Conservation (phyloP, 345 rosid species). For the thale cress (Arabidopsis thaliana) region TAIR10.1 NC_003070.9:11977501-11978000, state of each 20-base stretch:
- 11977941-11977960: conserved; percentile 83
- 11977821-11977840: conserved; percentile 3
- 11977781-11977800: not conserved
- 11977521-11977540: too few species aligned
- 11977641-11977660: not conserved
- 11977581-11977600: too few species aligned
- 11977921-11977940: conserved; percentile 97
- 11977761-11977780: not conserved
- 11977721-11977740: not conserved
- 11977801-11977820: not conserved
- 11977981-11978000: conserved; percentile 97
- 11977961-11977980: conserved; percentile 93
- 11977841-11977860: not conserved
- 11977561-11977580: too few species aligned
- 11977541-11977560: too few species aligned
- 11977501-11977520: too few species aligned
- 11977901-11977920: conserved; percentile 74
- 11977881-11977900: conserved; percentile 89
- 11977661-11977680: not conserved
- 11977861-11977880: not conserved
- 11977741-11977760: not conserved
- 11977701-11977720: not conserved
- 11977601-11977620: not conserved
- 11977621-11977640: not conserved
- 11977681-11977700: not conserved